Conservation (phyloP, 148 eudicot species). For the Amaranthus palmeri region DNA sequence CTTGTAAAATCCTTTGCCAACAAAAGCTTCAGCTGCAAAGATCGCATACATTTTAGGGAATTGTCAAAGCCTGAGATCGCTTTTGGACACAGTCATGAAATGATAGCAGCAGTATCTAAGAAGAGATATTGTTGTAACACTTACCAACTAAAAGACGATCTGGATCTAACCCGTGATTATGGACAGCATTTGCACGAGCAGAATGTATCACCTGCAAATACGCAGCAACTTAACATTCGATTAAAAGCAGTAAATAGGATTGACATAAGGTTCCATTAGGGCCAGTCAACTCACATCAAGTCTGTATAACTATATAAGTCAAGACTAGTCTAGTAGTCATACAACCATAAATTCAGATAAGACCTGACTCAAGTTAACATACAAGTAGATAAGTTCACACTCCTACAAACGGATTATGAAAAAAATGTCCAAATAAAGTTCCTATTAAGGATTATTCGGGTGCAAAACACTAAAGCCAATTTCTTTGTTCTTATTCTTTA, state of each 20-base stretch:
- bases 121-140: neutral
- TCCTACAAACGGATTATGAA: no score
- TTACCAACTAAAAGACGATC: constrained; percentile 92
- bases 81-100: neutral
- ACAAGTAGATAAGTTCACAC: no score
- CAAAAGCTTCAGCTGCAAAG: constrained; percentile 79
- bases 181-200: constrained; percentile 94
- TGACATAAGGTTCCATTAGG: neutral
- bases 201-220: constrained; percentile 88
- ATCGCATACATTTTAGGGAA: neutral
- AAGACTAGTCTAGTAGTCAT: no score
- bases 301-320: no score
- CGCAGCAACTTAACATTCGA: neutral
- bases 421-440: no score
- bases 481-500: neutral
- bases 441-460: no score
- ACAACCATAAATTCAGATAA: no score
- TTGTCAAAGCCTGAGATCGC: neutral
- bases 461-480: neutral
- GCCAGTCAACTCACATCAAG: no score
- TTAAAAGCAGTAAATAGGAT: neutral
- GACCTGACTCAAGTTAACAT: no score
- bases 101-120: neutral
- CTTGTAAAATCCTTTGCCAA: constrained; percentile 70
- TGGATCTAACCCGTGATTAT: constrained; percentile 76